These are phyloP conservation scores for Hibiscus trionum DNA, from an alignment of 345 rosid genomes.

Conservation along the genomic window DNA sequence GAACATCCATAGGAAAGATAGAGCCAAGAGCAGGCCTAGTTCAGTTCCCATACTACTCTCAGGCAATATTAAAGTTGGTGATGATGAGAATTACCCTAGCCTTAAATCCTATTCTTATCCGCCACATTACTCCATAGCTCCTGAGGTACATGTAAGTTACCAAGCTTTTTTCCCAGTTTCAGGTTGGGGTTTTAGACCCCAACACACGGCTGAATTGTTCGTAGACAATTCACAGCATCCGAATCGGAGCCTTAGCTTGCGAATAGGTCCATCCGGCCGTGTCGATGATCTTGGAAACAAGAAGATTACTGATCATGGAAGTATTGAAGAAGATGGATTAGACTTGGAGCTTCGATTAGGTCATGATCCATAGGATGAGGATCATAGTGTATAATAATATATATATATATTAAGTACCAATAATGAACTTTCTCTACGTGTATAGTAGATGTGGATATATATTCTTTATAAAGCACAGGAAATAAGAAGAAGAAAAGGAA, in stretches of 20 bases:
- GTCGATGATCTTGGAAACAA: constrained; percentile 10
- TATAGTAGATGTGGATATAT: neutral
- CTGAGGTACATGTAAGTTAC: constrained; percentile 19
- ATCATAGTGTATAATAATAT: no score
- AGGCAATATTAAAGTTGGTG: constrained; percentile 15
- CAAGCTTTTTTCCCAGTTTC: constrained; percentile 36
- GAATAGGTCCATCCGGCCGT: constrained; percentile 18
- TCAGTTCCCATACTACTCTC: constrained; percentile 14
- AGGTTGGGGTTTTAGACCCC: constrained; percentile 17
- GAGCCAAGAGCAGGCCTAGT: constrained; percentile 42
- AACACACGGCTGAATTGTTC: constrained; percentile 20
- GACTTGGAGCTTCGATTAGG: constrained; percentile 97
- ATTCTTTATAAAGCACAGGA: constrained; percentile 2
- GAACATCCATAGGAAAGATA: constrained; percentile 86
- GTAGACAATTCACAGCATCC: constrained; percentile 17
- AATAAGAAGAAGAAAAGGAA: neutral
- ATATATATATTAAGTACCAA: neutral
- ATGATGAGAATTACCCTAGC: constrained; percentile 15
- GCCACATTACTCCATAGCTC: constrained; percentile 15
- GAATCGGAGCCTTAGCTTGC: neutral
- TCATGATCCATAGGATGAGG: constrained; percentile 26
- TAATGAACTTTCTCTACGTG: neutral
- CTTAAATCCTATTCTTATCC: constrained; percentile 13
- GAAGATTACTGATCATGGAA: constrained; percentile 2
- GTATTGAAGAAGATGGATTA: constrained; percentile 42